These are phyloP conservation scores for Botrytis aclada DNA, from an alignment of 2,329 filamentous ascomycete species.

Conservation along the genomic window DNA sequence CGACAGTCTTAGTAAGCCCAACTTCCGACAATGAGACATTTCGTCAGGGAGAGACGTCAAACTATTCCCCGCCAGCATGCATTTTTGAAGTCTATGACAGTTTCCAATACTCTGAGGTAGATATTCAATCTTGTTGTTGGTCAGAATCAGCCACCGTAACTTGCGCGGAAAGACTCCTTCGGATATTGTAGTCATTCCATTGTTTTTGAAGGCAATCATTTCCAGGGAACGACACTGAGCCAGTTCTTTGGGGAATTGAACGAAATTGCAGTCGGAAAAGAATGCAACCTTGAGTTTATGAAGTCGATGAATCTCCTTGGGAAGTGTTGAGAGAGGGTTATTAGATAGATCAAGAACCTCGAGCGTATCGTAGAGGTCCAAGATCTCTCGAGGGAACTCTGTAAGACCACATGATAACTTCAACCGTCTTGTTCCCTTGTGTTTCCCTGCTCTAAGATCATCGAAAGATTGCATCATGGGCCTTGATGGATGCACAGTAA, in stretches of 20 bases:
- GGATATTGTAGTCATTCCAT: slow-evolving; percentile 45
- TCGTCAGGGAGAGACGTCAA: slow-evolving; percentile 42
- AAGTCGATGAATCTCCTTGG: slow-evolving; percentile 41
- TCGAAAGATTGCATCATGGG: slow-evolving; percentile 29
- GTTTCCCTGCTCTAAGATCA: slow-evolving; percentile 29
- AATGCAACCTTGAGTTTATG: slow-evolving; percentile 47
- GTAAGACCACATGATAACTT: slow-evolving; percentile 33
- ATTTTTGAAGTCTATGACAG: slow-evolving; percentile 46
- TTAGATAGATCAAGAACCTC: slow-evolving; percentile 49
- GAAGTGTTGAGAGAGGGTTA: slow-evolving; percentile 43
- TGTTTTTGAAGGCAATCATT: slow-evolving; percentile 49
- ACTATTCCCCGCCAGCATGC: slow-evolving; percentile 49
- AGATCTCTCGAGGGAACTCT: slow-evolving; percentile 42
- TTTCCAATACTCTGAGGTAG: slow-evolving; percentile 45
- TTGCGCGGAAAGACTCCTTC: slow-evolving; percentile 43
- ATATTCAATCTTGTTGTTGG: slow-evolving; percentile 43
- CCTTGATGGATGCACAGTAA: neutral
- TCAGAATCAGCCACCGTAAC: slow-evolving; percentile 49
- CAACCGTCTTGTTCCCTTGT: slow-evolving; percentile 32
- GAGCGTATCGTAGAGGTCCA: slow-evolving; percentile 43
- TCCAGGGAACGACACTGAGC: slow-evolving; percentile 46
- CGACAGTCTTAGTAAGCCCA: slow-evolving; percentile 45
- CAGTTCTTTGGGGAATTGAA: slow-evolving; percentile 43
- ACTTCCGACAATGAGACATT: slow-evolving; percentile 45
- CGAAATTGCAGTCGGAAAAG: slow-evolving; percentile 47